phyloP scores from a whole-genome alignment of 2,329 filamentous ascomycete genomes.

The Aspergillus fijiensis region DNA sequence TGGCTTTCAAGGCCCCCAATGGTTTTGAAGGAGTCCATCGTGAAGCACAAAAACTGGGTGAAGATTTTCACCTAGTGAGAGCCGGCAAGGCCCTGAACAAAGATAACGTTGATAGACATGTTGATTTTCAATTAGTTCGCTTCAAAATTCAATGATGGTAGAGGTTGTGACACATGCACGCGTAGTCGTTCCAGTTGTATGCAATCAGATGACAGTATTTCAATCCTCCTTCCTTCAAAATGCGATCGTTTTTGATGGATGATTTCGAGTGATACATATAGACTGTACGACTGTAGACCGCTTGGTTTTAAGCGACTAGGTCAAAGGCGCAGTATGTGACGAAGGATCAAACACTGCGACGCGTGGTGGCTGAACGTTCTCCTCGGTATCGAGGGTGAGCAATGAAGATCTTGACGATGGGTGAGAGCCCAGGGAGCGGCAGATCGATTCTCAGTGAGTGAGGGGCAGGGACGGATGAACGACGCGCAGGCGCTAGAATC shows the following conservation, averaged over 20 bases:
- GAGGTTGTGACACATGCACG: conserved; percentile 11
- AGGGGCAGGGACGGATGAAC: conserved; percentile 4
- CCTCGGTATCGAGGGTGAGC: not conserved
- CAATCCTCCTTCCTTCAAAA: conserved; percentile 10
- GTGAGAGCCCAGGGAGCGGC: not conserved
- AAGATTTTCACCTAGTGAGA: conserved; percentile 28
- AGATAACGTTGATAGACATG: conserved; percentile 27
- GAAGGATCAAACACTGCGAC: conserved; percentile 12
- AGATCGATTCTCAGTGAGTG: conserved; percentile 1
- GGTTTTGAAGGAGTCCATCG: conserved; percentile 31
- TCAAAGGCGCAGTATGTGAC: conserved; percentile 4
- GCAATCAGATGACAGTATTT: conserved; percentile 2
- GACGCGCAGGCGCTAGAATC: conserved; percentile 12
- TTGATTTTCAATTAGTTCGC: conserved; percentile 13
- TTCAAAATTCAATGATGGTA: conserved; percentile 11
- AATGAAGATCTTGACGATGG: not conserved
- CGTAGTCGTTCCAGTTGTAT: conserved; percentile 1
- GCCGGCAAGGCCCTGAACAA: conserved; percentile 28
- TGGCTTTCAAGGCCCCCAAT: conserved; percentile 36
- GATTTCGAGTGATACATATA: conserved; percentile 25
- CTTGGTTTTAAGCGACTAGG: not conserved
- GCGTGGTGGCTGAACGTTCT: conserved; percentile 10
- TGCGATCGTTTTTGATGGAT: conserved; percentile 9
- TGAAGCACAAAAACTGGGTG: conserved; percentile 26
- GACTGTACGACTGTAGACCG: conserved; percentile 17